A percentile compares a stretch with the other conserved stretches of the same genome.
Conservation (phyloP, 192 early-diverging fungal species). For the Coemansia sp. region DNA sequence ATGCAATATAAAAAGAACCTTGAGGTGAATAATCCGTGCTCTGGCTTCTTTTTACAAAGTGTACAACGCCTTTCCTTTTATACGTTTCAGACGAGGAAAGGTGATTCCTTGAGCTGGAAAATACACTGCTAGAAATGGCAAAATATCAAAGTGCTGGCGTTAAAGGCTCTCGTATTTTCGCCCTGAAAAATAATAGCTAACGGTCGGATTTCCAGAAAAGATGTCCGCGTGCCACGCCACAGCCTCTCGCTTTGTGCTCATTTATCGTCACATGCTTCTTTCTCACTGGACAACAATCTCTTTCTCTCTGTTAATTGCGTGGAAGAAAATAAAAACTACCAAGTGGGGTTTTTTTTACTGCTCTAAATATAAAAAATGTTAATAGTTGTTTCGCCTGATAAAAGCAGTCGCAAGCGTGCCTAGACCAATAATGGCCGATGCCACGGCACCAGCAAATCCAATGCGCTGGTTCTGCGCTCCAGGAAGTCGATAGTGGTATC, state of each 20-base stretch:
- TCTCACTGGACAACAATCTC: neutral
- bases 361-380: neutral
- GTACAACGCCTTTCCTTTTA: too few species aligned
- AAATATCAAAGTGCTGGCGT: too few species aligned
- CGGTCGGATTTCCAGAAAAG: too few species aligned
- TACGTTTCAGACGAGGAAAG: too few species aligned
- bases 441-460: slow-evolving; percentile 47
- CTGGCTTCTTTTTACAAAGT: too few species aligned
- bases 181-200: too few species aligned
- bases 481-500: slow-evolving; percentile 53
- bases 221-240: too few species aligned
- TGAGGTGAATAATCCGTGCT: too few species aligned
- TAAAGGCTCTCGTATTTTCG: too few species aligned
- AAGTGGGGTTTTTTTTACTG: neutral
- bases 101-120: too few species aligned
- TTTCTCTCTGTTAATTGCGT: neutral
- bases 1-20: too few species aligned
- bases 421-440: slow-evolving; percentile 47
- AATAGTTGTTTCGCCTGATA: slow-evolving; percentile 29
- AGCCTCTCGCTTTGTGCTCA: neutral
- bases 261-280: neutral
- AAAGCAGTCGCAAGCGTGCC: slow-evolving; percentile 49
- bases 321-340: neutral
- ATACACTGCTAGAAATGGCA: too few species aligned
- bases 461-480: slow-evolving; percentile 51